Base-by-base conservation (phyloP, 805 yeast genomes). In the Yamadazyma tumulicola region DNA sequence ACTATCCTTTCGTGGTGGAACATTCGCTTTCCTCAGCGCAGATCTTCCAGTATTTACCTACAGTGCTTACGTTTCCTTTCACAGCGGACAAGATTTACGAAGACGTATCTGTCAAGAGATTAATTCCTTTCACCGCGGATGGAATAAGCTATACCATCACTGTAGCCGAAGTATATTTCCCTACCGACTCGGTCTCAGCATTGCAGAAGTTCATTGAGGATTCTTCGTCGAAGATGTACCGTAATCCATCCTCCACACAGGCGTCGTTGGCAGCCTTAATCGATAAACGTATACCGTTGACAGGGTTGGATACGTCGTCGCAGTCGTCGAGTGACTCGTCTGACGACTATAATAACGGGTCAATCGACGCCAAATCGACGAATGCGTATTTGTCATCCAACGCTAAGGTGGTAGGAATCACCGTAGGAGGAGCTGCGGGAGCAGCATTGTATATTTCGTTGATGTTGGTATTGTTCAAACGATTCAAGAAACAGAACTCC, bases 91-190 rank as follows among this genome's bases (percentile, higher is more conserved):
- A 44, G 4, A 38, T 41, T n/a, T 49, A 46, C 24, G 52, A 73
- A 5, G 61, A 64, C 19, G 74, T 85, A 15, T 55, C 77, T 6
- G 86, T 89, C 45, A 63, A 67, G 39, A 76, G 81, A 55, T 70
- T 91, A 48, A 79, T 81, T 41, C 97, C 97, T 24, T 84, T 79
- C 53, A 70, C 79, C 12, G 73, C 85, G 2, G 38, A 45, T 10
- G 69, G 64, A 19, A 51, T 64, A 37, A 45, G 58, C 29, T 91
- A 86, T 57, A 74, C 87, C 41, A 85, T 85, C 36, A 84, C 97
- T 0, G 85, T 89, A 41, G 97, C 97, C 5, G 83, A 83, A 55
- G 82, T 86, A 36, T 87, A 84, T 55, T 82, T 87, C 64, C 95
- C 95, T 15, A 55, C 61, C 8, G 55, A 58, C 9, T 59, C 71